These are phyloP conservation scores for Ustilago xerochloae DNA, from an alignment of 1,284 basidiomycete species.

Conservation along the genomic window DNA sequence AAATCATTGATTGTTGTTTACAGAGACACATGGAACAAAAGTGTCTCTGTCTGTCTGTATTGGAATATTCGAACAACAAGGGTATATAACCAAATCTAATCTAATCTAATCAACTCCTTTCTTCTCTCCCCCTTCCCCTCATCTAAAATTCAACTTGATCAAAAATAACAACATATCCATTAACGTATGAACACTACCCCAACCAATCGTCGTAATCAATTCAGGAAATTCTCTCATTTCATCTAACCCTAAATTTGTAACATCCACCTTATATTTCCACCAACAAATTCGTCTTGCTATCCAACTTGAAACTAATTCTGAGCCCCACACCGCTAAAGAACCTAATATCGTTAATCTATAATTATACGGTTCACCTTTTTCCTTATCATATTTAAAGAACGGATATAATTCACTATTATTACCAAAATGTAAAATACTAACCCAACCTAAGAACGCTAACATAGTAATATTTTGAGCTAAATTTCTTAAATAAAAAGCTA, in stretches of 20 bases:
- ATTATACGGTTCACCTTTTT: constrained; percentile 73
- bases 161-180: constrained; percentile 73
- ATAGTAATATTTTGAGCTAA: constrained; percentile 74
- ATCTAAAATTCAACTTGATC: constrained; percentile 58
- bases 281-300: constrained; percentile 70
- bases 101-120: background rate
- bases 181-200: constrained; percentile 72
- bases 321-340: constrained; percentile 72
- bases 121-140: background rate
- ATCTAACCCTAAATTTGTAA: constrained; percentile 71
- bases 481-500: constrained; percentile 72
- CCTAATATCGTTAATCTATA: constrained; percentile 73
- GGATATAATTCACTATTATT: constrained; percentile 72
- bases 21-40: too few relatives aligned
- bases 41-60: too few relatives aligned
- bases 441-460: constrained; percentile 70
- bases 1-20: too few relatives aligned
- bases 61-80: too few relatives aligned
- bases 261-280: constrained; percentile 70
- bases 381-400: constrained; percentile 72
- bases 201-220: constrained; percentile 69
- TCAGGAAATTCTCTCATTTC: constrained; percentile 72
- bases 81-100: too few relatives aligned
- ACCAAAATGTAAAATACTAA: constrained; percentile 72
- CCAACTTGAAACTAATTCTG: constrained; percentile 71